Evolutionary conservation across 2,329 filamentous ascomycete genomes (phyloP).

Genomic region (Xylariaceae sp.): DNA sequence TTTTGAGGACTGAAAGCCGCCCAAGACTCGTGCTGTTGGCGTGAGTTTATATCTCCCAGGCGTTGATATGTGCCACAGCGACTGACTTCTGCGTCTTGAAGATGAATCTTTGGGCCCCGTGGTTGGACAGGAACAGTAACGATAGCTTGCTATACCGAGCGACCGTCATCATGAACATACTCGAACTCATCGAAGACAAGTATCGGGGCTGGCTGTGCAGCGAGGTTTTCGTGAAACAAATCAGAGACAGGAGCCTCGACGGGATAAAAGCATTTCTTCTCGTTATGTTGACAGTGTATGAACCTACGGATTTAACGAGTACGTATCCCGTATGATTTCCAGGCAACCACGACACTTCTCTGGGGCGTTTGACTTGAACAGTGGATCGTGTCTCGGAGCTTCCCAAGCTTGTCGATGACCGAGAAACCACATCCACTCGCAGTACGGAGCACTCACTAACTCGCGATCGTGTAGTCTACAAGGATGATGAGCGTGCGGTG

Average conservation of each 20-base stretch:
- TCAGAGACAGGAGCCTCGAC: background rate
- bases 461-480: slow-evolving; percentile 3
- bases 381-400: background rate
- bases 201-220: slow-evolving; percentile 3
- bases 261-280: slow-evolving; percentile 12
- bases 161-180: slow-evolving; percentile 11
- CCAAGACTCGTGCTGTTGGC: background rate
- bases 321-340: background rate
- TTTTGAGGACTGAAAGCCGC: background rate
- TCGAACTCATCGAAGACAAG: slow-evolving; percentile 12
- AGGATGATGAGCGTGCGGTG: slow-evolving; percentile 3
- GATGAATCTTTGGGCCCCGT: background rate
- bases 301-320: slow-evolving; percentile 3
- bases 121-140: background rate
- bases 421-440: background rate
- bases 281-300: slow-evolving; percentile 12
- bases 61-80: background rate
- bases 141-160: background rate
- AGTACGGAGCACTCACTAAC: background rate
- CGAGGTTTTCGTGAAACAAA: slow-evolving; percentile 2
- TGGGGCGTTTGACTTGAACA: background rate
- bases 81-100: background rate
- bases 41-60: background rate
- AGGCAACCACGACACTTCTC: background rate
- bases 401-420: too few relatives aligned